phyloP scores from a whole-genome alignment of 2,329 filamentous ascomycete genomes.

The Trichoderma citrinoviride region DNA sequence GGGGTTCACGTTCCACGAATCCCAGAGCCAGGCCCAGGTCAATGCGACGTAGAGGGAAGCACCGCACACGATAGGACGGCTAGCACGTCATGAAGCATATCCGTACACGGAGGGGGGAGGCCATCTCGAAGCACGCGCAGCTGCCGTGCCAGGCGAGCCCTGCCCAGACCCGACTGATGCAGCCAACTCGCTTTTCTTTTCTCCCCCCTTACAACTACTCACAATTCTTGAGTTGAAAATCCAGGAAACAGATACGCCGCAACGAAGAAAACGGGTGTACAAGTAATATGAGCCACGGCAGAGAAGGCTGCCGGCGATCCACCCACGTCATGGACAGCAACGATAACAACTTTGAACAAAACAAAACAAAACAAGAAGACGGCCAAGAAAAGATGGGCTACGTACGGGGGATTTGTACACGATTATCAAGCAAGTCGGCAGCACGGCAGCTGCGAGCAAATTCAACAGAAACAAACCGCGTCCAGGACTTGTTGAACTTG shows the following conservation, averaged over 20 bases:
- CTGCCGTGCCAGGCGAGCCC: conserved; percentile 4
- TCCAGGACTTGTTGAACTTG: neutral
- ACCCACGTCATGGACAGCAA: conserved; percentile 21
- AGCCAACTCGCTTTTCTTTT: neutral
- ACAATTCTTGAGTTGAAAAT: neutral
- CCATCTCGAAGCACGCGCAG: neutral
- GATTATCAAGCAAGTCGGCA: too few relatives aligned
- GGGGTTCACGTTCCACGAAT: neutral
- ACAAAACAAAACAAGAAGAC: neutral
- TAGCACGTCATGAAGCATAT: conserved; percentile 18
- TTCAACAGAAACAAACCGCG: neutral
- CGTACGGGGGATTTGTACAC: too few relatives aligned
- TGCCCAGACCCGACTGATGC: neutral
- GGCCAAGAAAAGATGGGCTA: too few relatives aligned
- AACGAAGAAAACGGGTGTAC: neutral
- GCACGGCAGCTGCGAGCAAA: too few relatives aligned
- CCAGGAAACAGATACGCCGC: neutral
- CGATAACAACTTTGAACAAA: neutral
- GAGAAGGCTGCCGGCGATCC: conserved; percentile 8
- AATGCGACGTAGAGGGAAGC: neutral
- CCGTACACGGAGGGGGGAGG: neutral
- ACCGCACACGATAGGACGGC: neutral
- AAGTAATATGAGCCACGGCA: neutral
- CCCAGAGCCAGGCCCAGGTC: neutral
- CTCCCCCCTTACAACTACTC: neutral